A percentile compares a stretch with the other conserved stretches of the same genome.
Evolutionary conservation across 2,329 filamentous ascomycete genomes (phyloP).

Genomic region (Fusarium virguliforme): DNA sequence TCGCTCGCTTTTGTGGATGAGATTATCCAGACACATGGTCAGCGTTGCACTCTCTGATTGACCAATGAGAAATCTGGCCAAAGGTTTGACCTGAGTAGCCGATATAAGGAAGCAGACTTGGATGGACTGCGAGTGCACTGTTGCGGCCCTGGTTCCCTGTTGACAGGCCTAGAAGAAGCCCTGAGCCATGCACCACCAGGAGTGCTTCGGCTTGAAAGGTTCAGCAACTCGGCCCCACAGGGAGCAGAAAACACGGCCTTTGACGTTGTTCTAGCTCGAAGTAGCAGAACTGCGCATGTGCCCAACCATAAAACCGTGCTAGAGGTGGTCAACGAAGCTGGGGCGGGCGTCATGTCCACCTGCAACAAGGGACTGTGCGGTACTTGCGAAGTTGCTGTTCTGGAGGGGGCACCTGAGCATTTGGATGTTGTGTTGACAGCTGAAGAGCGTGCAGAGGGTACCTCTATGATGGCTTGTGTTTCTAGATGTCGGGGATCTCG

Average conservation of each 20-base stretch:
- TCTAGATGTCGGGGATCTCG: constrained; percentile 1
- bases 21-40: background rate
- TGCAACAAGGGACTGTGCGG: constrained; percentile 18
- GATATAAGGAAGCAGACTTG: background rate
- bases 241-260: constrained; percentile 1
- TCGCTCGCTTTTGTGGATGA: background rate
- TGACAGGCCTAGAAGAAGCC: background rate
- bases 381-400: constrained; percentile 16
- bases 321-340: constrained; percentile 10
- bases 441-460: constrained; percentile 4
- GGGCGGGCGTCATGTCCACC: constrained; percentile 1
- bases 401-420: constrained; percentile 15
- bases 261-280: constrained; percentile 5
- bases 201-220: background rate
- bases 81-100: background rate
- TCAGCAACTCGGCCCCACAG: background rate
- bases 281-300: background rate
- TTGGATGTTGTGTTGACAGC: constrained; percentile 17
- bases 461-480: constrained; percentile 5
- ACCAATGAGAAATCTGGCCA: background rate
- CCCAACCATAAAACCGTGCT: constrained; percentile 4
- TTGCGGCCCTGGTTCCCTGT: background rate
- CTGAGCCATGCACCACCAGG: background rate
- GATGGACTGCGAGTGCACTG: background rate
- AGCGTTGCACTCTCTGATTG: background rate